phyloP scores from a whole-genome alignment of 2,329 filamentous ascomycete species.

The Diatrype stigma region DNA sequence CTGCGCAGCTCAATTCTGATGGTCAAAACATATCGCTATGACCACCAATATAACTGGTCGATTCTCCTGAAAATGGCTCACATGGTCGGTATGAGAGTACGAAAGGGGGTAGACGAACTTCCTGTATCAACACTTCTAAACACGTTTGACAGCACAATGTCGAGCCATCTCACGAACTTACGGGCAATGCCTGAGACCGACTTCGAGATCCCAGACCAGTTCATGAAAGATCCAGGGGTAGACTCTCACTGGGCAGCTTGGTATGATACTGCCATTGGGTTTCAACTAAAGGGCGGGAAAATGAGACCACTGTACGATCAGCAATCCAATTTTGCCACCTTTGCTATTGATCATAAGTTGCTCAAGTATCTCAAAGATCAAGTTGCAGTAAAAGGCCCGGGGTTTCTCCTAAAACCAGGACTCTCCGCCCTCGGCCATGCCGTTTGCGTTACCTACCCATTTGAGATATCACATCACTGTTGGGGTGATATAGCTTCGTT shows the following conservation, averaged over 20 bases:
- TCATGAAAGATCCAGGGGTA: not conserved
- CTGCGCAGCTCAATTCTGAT: slow-evolving; percentile 10
- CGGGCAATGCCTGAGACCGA: not conserved
- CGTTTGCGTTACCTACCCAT: not conserved
- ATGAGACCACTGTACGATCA: not conserved
- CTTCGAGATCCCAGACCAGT: not conserved
- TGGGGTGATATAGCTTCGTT: not conserved
- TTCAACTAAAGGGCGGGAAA: too few relatives aligned
- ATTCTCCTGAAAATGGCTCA: not conserved
- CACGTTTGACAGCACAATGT: slow-evolving; percentile 8
- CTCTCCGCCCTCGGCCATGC: not conserved
- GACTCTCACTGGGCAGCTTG: not conserved
- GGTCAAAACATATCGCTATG: slow-evolving; percentile 3
- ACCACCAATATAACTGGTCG: not conserved
- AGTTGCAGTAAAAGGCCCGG: not conserved
- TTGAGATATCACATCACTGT: too few relatives aligned
- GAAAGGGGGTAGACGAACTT: not conserved
- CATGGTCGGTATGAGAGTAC: not conserved
- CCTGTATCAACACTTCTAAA: slow-evolving; percentile 1
- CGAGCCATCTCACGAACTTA: not conserved
- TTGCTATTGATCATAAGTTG: not conserved
- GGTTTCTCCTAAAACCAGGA: not conserved
- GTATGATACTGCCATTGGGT: not conserved
- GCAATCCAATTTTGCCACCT: not conserved
- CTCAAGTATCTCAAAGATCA: not conserved